These are phyloP conservation scores for Cyclocybe aegerita DNA, from an alignment of 768 basidiomycete species.

Conservation along the genomic window DNA sequence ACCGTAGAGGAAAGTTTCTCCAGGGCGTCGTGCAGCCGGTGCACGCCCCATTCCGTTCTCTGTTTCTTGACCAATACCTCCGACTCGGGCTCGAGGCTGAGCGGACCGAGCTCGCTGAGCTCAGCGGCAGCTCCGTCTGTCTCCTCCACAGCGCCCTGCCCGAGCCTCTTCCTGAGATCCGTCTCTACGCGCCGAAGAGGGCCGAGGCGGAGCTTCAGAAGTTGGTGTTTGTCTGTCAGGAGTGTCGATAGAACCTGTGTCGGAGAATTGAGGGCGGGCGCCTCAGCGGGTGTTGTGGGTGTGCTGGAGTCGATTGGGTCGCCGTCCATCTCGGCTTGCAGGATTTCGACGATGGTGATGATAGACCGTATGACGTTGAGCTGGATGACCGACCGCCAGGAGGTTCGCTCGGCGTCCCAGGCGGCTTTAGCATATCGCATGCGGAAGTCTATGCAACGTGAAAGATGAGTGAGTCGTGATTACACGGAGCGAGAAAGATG, in stretches of 20 bases:
- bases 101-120: conserved; percentile 6
- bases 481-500: background rate
- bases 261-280: background rate
- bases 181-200: conserved; percentile 39
- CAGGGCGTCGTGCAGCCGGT: conserved; percentile 19
- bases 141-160: conserved; percentile 38
- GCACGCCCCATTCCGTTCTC: conserved; percentile 26
- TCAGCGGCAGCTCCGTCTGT: conserved; percentile 14
- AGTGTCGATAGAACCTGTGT: conserved; percentile 1
- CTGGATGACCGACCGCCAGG: conserved; percentile 76
- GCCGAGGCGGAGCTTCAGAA: conserved; percentile 35
- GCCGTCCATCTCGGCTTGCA: conserved; percentile 48
- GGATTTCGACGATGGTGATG: conserved; percentile 57
- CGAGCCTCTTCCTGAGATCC: conserved; percentile 37
- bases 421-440: conserved; percentile 59
- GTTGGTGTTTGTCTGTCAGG: conserved; percentile 26
- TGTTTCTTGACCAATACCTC: background rate
- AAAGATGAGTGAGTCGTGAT: conserved; percentile 1
- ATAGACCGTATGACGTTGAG: conserved; percentile 75
- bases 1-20: conserved; percentile 3
- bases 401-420: conserved; percentile 64
- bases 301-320: conserved; percentile 16
- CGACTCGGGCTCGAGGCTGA: background rate
- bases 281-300: background rate
- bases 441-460: conserved; percentile 54